Evolutionary conservation across 148 eudicot genomes (phyloP).

Genomic region (Fagopyrum esculentum): DNA sequence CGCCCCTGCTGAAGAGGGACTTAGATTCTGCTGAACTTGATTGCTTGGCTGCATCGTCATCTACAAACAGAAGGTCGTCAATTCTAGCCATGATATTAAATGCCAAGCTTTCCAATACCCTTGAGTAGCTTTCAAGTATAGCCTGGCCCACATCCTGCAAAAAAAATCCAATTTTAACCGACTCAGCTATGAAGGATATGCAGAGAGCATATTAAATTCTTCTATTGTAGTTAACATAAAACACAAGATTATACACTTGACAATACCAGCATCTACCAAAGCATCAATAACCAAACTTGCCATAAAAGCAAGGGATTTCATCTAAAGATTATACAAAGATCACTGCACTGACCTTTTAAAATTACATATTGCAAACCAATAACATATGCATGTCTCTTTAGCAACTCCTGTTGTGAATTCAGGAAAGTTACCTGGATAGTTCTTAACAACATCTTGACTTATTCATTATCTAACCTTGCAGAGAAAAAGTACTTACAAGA

Average conservation of each 20-base stretch:
- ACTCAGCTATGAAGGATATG: not conserved
- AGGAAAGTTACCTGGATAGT: no score
- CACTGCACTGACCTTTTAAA: not conserved
- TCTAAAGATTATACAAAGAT: not conserved
- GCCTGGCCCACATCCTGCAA: slow-evolving; percentile 45
- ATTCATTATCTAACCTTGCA: not conserved
- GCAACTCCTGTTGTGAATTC: no score
- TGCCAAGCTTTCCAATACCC: slow-evolving; percentile 45
- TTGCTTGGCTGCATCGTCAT: slow-evolving; percentile 72
- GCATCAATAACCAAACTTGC: not conserved
- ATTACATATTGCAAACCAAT: no score
- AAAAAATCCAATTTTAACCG: not conserved
- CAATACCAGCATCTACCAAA: not conserved
- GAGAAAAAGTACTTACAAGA: not conserved
- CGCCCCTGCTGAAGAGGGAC: slow-evolving; percentile 62
- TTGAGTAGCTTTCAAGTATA: slow-evolving; percentile 48
- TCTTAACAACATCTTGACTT: no score
- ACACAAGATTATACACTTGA: not conserved
- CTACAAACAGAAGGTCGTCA: slow-evolving; percentile 50
- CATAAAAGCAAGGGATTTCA: not conserved
- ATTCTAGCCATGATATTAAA: slow-evolving; percentile 41
- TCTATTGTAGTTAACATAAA: not conserved
- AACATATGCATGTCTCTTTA: no score
- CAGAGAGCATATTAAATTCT: not conserved
- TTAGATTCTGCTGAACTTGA: slow-evolving; percentile 50